Percentiles rank a stretch among this genome's conserved stretches.
These are phyloP conservation scores for Mucor irregularis DNA, from an alignment of 371 early-diverging fungal genomes.

Conservation along the genomic window DNA sequence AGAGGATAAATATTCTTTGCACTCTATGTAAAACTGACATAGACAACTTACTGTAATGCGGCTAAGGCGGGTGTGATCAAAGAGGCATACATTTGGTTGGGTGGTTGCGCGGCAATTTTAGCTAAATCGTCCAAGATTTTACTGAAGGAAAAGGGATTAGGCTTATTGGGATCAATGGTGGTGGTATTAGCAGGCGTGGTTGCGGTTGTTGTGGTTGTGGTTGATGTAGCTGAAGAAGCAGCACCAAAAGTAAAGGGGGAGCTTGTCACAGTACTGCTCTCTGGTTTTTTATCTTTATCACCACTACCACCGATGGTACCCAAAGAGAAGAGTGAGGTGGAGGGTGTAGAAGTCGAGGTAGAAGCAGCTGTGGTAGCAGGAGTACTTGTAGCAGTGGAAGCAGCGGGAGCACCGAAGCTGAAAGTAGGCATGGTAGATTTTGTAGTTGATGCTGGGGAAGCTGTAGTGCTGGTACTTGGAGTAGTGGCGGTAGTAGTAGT, in stretches of 20 bases:
- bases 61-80: constrained; percentile 26
- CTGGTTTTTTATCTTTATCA: constrained; percentile 10
- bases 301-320: constrained; percentile 8
- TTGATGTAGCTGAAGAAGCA: background rate
- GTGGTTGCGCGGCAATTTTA: constrained; percentile 29
- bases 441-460: background rate
- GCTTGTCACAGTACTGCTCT: constrained; percentile 18
- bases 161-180: constrained; percentile 13
- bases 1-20: background rate
- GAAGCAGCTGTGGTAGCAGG: background rate
- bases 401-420: constrained; percentile 2
- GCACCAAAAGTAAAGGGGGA: constrained; percentile 18
- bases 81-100: constrained; percentile 33
- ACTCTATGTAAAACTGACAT: too few species aligned
- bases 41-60: constrained; percentile 33
- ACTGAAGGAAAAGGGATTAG: constrained; percentile 35
- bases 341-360: background rate
- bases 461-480: constrained; percentile 5
- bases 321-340: constrained; percentile 20
- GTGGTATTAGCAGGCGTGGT: constrained; percentile 6
- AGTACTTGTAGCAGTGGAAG: background rate
- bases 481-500: constrained; percentile 6
- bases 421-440: constrained; percentile 9
- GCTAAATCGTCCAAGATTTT: constrained; percentile 31
- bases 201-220: constrained; percentile 14